phyloP scores from a whole-genome alignment of 1,284 basidiomycete species.

The Microbotryum silenes-acaulis region DNA sequence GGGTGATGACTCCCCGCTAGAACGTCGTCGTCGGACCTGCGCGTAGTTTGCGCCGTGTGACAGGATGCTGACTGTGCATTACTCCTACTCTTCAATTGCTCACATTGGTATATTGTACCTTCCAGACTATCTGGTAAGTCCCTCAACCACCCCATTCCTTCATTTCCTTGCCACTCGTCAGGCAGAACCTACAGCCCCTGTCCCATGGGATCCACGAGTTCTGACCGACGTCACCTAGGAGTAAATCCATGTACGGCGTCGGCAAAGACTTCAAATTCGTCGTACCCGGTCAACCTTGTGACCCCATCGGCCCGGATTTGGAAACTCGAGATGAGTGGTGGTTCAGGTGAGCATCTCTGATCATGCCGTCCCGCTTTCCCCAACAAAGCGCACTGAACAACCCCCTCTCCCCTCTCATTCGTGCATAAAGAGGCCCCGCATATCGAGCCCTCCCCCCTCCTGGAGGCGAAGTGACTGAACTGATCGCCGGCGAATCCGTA shows the following conservation, averaged over 20 bases:
- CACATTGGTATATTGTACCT: too few relatives aligned
- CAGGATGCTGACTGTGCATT: too few relatives aligned
- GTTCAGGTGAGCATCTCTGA: background rate
- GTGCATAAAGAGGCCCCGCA: slow-evolving; percentile 13
- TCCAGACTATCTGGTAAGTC: too few relatives aligned
- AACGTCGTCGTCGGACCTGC: too few relatives aligned
- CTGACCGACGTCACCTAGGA: too few relatives aligned
- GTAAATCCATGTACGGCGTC: slow-evolving; percentile 16
- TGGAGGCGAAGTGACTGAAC: slow-evolving; percentile 6
- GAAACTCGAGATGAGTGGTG: slow-evolving; percentile 17
- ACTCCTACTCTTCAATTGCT: too few relatives aligned
- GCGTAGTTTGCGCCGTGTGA: too few relatives aligned
- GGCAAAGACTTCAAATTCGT: slow-evolving; percentile 3
- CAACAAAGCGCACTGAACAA: background rate
- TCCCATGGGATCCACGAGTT: too few relatives aligned
- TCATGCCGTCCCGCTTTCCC: background rate
- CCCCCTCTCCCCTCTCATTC: background rate
- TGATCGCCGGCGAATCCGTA: slow-evolving; percentile 23
- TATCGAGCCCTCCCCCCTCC: slow-evolving; percentile 10
- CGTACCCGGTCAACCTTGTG: slow-evolving; percentile 11
- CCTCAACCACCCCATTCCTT: too few relatives aligned
- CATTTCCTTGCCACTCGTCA: too few relatives aligned
- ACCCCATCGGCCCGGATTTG: slow-evolving; percentile 19
- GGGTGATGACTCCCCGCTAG: too few relatives aligned
- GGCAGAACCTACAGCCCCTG: too few relatives aligned